Evolutionary conservation across 208 protist species (phyloP), one percentile per base, ranked within the genome.

Genomic region (Leptomonas seymouri): DNA sequence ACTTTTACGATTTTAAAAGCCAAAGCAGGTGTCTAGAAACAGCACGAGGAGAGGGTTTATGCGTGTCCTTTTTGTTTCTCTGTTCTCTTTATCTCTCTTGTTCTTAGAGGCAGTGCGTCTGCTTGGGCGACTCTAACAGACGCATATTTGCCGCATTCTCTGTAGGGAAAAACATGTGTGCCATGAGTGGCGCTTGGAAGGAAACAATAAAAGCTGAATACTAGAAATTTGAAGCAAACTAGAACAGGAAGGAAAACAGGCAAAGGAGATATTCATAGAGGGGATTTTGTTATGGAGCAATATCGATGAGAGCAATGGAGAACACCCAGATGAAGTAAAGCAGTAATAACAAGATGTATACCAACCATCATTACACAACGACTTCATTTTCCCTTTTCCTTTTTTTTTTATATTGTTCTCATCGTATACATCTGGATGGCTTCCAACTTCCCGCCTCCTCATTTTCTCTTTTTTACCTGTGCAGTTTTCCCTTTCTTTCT

Each of bases 381-480:
- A 8, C 18, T 56, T 30, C 34, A n/a, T 28, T 34, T 50, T 53
- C 46, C 11, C 34, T 42, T 41, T 27, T 4, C 50, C 1, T 34
- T 46, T 62, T 42, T 62, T 21, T 61, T 60, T 67, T 44, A 56
- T 28, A 25, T 56, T 48, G 28, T 54, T 71, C 45, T 71, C 23
- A 44, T 71, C 58, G 30, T 46, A n/a, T n/a, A 11, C 53, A 45
- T 39, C n/a, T 2, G 25, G 23, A 39, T 23, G 23, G 6, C 21
- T 48, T 30, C 36, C 15, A 42, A 61, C 31, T 28, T 34, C 21
- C 46, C 54, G 8, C 28, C n/a, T 16, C 54, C 54, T 18, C 34
- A 28, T 14, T 16, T 59, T 59, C 34, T 59, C 31, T 41, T 27
- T 23, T 41, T 27, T 39, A 41, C 27, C 31, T 15, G 7, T 21